Conservation (phyloP, 345 rosid species). For the Citrus glauca region DNA sequence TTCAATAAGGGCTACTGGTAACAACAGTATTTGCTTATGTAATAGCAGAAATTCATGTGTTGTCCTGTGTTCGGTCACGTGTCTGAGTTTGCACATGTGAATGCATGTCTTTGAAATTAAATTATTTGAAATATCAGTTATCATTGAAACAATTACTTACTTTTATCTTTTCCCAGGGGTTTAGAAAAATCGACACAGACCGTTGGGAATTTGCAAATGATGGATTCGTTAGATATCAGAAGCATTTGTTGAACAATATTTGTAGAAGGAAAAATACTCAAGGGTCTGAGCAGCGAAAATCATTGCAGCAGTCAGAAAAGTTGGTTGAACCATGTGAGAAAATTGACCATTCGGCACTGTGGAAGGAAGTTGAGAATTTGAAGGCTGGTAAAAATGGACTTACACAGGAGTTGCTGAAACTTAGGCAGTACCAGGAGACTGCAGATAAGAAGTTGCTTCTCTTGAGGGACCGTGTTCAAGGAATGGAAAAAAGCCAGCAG, state of each 20-base stretch:
- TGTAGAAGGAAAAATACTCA: constrained; percentile 66
- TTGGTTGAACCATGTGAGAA: constrained; percentile 28
- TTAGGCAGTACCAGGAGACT: constrained; percentile 67
- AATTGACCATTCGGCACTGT: constrained; percentile 35
- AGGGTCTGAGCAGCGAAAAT: constrained; percentile 41
- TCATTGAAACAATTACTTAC: not conserved
- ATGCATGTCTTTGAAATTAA: not conserved
- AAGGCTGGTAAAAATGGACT: constrained; percentile 64
- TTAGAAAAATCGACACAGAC: constrained; percentile 79
- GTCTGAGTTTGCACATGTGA: not conserved
- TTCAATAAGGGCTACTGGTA: not conserved
- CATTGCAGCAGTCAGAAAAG: constrained; percentile 25
- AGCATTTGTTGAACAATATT: constrained; percentile 64
- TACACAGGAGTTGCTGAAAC: constrained; percentile 66
- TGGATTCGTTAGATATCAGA: constrained; percentile 69
- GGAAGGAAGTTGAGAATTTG: constrained; percentile 78
- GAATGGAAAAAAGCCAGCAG: constrained; percentile 91
- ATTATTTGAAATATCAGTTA: not conserved
- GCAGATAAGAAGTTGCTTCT: constrained; percentile 58
- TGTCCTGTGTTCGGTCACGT: not conserved
- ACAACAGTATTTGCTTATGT: not conserved
- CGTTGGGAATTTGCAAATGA: constrained; percentile 90
- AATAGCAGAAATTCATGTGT: not conserved
- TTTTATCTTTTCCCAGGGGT: constrained; percentile 59
- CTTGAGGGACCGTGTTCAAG: constrained; percentile 68